Conservation (phyloP, 2,329 filamentous ascomycete genomes). For the Trichothecium sympodiale region DNA sequence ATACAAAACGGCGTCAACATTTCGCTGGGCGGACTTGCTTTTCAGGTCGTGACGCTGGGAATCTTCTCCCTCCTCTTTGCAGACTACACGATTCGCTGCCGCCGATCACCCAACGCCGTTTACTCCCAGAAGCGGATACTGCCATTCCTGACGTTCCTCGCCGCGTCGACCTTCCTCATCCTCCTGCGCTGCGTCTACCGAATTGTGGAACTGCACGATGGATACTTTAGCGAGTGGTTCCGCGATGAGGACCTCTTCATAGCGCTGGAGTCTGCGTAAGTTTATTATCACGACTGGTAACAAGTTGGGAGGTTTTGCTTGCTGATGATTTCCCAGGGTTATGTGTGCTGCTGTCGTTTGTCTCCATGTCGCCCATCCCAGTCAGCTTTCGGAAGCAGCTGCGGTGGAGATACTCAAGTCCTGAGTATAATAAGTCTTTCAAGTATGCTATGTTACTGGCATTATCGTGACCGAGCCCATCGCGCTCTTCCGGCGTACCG, state of each 20-base stretch:
- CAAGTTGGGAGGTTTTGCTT: too few species aligned
- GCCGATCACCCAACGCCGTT: conserved; percentile 14
- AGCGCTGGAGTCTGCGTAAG: conserved; percentile 33
- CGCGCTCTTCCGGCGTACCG: too few species aligned
- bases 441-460: too few species aligned
- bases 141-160: conserved; percentile 41
- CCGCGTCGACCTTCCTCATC: conserved; percentile 44
- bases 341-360: too few species aligned
- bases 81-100: conserved; percentile 38
- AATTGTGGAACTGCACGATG: conserved; percentile 53
- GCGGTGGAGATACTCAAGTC: too few species aligned
- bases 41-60: conserved; percentile 46
- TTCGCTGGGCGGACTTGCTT: conserved; percentile 40
- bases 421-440: too few species aligned
- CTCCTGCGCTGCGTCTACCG: conserved; percentile 53
- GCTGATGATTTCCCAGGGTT: too few species aligned
- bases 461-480: too few species aligned
- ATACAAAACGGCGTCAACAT: conserved; percentile 23
- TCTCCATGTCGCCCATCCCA: too few species aligned
- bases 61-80: conserved; percentile 36
- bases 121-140: conserved; percentile 17
- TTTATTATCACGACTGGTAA: neutral
- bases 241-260: conserved; percentile 31
- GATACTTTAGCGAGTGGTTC: conserved; percentile 47
- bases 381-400: too few species aligned